Percentiles rank a stretch among this genome's conserved stretches.
Conservation (phyloP, 768 basidiomycete species). For the Leucocoprinus sp. region DNA sequence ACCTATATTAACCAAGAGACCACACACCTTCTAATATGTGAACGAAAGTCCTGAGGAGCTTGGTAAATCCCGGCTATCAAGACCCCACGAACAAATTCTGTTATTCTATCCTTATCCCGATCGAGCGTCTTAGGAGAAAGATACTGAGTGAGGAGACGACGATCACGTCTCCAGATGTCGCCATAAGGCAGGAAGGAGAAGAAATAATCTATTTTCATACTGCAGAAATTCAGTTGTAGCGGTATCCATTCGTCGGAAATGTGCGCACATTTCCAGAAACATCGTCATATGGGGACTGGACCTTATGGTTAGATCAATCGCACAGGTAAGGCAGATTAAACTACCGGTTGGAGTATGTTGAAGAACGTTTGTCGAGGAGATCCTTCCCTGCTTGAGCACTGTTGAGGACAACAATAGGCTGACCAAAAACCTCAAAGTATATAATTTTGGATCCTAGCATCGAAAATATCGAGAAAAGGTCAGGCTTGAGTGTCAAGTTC, state of each 20-base stretch:
- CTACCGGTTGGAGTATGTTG: conserved; percentile 10
- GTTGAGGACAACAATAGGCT: conserved; percentile 12
- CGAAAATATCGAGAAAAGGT: neutral
- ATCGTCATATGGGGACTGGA: conserved; percentile 4
- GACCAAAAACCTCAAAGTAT: conserved; percentile 12
- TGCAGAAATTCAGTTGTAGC: neutral
- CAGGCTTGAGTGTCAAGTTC: neutral
- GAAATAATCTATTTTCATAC: neutral
- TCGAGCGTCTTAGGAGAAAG: conserved; percentile 17
- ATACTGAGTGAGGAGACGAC: conserved; percentile 32
- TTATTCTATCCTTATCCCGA: conserved; percentile 5
- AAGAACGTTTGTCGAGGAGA: conserved; percentile 11
- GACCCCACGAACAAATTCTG: conserved; percentile 1
- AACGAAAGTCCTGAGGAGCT: neutral
- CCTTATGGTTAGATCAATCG: neutral
- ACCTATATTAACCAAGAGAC: too few relatives aligned
- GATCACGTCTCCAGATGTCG: conserved; percentile 30
- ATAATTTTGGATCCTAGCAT: conserved; percentile 2
- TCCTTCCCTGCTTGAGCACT: conserved; percentile 9
- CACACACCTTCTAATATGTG: neutral
- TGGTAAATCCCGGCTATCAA: conserved; percentile 1
- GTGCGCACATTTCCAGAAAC: neutral
- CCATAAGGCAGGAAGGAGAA: conserved; percentile 10
- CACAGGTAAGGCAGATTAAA: too few relatives aligned
- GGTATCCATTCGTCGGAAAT: neutral